Evolutionary conservation across 805 yeast species (phyloP).

Genomic region (Candida tibetensis): DNA sequence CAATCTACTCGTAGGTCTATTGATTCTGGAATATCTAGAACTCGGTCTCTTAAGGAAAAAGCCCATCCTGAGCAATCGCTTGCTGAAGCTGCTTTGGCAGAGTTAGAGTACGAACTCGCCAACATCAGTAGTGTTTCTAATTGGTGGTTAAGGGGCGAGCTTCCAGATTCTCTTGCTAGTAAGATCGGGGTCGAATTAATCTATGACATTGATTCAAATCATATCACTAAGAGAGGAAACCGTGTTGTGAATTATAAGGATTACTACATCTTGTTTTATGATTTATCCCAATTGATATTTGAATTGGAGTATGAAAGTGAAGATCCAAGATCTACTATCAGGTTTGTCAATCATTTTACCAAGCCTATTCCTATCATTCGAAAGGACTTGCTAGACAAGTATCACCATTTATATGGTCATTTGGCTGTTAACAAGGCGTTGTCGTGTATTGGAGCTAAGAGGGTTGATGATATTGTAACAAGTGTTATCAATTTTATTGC

Average conservation of each 20-base stretch:
- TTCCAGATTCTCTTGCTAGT: conserved; percentile 52
- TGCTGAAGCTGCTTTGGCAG: conserved; percentile 25
- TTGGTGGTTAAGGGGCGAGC: conserved; percentile 69
- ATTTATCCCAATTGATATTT: conserved; percentile 64
- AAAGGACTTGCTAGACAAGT: conserved; percentile 48
- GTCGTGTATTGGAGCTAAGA: conserved; percentile 30
- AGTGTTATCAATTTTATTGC: conserved; percentile 18
- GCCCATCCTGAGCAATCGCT: conserved; percentile 20
- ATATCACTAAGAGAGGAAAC: conserved; percentile 56
- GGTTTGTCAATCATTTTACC: conserved; percentile 23
- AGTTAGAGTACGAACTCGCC: conserved; percentile 29
- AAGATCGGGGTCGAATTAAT: conserved; percentile 48
- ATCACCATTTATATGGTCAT: conserved; percentile 51
- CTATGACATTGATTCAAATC: conserved; percentile 63
- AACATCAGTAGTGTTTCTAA: conserved; percentile 25
- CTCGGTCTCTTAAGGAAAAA: conserved; percentile 15
- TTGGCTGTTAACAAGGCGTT: conserved; percentile 39
- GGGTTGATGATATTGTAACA: conserved; percentile 29
- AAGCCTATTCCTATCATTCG: conserved; percentile 45
- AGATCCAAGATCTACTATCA: conserved; percentile 53
- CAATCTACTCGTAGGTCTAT: conserved; percentile 11
- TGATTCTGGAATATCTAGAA: conserved; percentile 14
- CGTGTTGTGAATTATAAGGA: conserved; percentile 51
- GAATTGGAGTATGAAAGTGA: conserved; percentile 53
- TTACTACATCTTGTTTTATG: conserved; percentile 69